Base-by-base conservation (phyloP, 2,329 filamentous ascomycete species). In the Sclerotinia subarctica region DNA sequence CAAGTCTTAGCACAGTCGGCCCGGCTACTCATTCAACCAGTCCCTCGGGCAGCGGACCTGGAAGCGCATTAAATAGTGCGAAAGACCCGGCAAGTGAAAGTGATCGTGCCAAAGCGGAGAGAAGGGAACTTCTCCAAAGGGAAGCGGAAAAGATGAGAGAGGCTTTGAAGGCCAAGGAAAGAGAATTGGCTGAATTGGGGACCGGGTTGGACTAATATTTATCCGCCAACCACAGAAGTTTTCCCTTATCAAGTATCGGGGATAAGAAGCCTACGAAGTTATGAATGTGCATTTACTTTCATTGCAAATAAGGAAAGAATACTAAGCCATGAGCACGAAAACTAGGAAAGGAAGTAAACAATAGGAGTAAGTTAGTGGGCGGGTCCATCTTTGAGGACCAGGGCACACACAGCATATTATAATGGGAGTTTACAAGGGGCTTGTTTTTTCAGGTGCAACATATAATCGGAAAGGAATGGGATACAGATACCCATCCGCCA, bases 121-220 rank as follows among this genome's bases (percentile, higher is more conserved):
- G 88, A 67, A 84, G 90, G 60, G 86, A 85, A 11, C 85, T 88
- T 59, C 80, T 96, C 60, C 85, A 89, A 76, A 83, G 87, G 32
- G 92, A 96, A 77, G 88, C 91, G 0, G 90, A 94, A 75, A 83
- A 83, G 64, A 95, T 95, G 88, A 85, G 77, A 56, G 76, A 78
- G 65, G 74, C 73, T 8, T 64, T 78, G 13, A 72, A 71, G 24
- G 76, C 74, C 2, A 77, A 77, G 64, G 76, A 77, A 66, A 69
- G 71, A 52, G 75, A 77, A 62, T 62, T 77, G 67, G 73, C 72
- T 44, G 75, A 77, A 35, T 60, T 77, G 59, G 71, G 69, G 24
- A 29, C 44, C 63, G 67, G 68, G 11, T 32, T 49, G 44, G 53
- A 60, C 26, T 66, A 66, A 66, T n/a, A 38, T 51, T 63, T 38